A percentile compares a stretch with the other conserved stretches of the same genome.
Conservation (phyloP, 2,329 filamentous ascomycete genomes). For the Capronia epimyces region DNA sequence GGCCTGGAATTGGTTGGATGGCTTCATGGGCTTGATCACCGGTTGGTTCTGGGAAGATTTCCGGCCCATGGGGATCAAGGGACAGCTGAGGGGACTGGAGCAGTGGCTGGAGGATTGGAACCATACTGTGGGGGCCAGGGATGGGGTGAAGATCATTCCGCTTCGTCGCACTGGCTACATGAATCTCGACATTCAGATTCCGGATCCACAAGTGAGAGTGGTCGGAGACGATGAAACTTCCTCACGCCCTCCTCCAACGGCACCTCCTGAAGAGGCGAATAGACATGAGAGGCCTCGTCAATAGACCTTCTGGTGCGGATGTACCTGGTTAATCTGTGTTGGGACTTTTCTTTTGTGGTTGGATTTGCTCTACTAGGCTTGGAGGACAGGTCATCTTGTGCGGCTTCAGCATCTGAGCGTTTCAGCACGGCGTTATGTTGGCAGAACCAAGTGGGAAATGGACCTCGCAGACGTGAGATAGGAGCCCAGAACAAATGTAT, state of each 20-base stretch:
- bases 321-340: not conserved
- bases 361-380: not conserved
- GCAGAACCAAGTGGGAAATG: too few species aligned
- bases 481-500: too few species aligned
- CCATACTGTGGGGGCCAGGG: conserved; percentile 52
- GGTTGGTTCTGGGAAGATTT: conserved; percentile 95
- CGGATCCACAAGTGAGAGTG: conserved; percentile 46
- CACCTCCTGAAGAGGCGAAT: conserved; percentile 6
- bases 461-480: too few species aligned
- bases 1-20: conserved; percentile 72
- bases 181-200: conserved; percentile 53
- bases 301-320: not conserved
- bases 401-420: conserved; percentile 1
- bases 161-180: conserved; percentile 81
- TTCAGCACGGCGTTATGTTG: conserved; percentile 9
- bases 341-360: not conserved
- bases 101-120: conserved; percentile 86
- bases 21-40: conserved; percentile 71
- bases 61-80: conserved; percentile 62
- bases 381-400: not conserved
- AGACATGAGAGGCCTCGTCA: not conserved
- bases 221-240: conserved; percentile 32
- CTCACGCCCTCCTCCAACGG: conserved; percentile 10
- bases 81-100: conserved; percentile 64
- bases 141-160: conserved; percentile 68